phyloP scores from a whole-genome alignment of 2,329 filamentous ascomycete species.

The Fusarium paranaense region DNA sequence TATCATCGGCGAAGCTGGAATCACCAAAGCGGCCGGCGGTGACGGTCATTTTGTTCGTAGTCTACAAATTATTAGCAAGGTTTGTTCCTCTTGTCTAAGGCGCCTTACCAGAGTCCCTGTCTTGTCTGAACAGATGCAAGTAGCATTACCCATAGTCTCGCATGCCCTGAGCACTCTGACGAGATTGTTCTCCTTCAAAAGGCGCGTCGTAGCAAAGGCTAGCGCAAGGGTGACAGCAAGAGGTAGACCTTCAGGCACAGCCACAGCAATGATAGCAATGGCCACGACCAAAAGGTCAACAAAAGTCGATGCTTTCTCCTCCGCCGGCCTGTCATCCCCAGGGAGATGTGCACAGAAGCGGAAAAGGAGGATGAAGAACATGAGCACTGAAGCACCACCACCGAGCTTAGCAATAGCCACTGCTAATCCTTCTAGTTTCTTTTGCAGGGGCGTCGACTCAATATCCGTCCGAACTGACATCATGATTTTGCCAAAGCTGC shows the following conservation, averaged over 20 bases:
- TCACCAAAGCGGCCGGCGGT: conserved; percentile 36
- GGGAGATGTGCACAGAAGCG: conserved; percentile 12
- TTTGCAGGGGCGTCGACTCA: conserved; percentile 64
- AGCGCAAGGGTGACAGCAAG: conserved; percentile 74
- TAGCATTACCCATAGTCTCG: not conserved
- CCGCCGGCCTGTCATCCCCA: conserved; percentile 2
- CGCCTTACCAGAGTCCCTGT: not conserved
- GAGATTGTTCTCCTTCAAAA: not conserved
- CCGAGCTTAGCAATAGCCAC: conserved; percentile 53
- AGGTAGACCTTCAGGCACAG: conserved; percentile 73
- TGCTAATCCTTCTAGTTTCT: conserved; percentile 57
- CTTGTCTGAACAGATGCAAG: not conserved
- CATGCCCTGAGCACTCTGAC: not conserved
- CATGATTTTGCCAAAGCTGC: conserved; percentile 63
- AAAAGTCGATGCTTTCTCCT: conserved; percentile 19
- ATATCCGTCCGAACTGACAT: conserved; percentile 63
- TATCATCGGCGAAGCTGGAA: conserved; percentile 28
- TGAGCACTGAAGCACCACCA: conserved; percentile 53
- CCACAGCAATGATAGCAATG: conserved; percentile 74
- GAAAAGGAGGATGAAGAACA: conserved; percentile 24
- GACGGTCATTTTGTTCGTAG: conserved; percentile 45
- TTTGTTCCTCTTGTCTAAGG: not conserved
- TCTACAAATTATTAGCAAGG: conserved; percentile 23
- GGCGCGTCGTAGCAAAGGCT: conserved; percentile 62
- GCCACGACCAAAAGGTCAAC: conserved; percentile 70